phyloP scores from a whole-genome alignment of 805 yeast genomes.

The Alloascoidea hylecoeti region DNA sequence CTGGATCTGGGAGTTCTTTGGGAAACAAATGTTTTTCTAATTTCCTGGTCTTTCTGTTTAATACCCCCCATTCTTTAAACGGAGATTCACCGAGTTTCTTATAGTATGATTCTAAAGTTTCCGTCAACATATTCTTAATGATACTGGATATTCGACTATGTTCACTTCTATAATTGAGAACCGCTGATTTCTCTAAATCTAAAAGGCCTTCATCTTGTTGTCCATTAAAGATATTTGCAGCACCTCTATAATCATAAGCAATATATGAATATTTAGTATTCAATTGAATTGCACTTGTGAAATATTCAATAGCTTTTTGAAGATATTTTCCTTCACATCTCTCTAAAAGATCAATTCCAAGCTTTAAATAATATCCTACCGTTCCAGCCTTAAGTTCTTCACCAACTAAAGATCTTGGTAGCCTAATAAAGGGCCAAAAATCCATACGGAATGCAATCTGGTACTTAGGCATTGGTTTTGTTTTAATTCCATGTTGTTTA shows the following conservation, averaged over 20 bases:
- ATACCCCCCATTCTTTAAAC: not conserved
- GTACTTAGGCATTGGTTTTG: slow-evolving; percentile 1
- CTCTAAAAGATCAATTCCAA: not conserved
- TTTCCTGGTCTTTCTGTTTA: not conserved
- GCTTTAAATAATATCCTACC: slow-evolving; percentile 1
- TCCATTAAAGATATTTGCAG: not conserved
- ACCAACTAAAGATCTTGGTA: not conserved
- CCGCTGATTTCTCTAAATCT: not conserved
- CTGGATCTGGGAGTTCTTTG: not conserved
- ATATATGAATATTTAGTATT: not conserved
- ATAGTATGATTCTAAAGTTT: not conserved
- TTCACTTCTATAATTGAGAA: slow-evolving; percentile 1
- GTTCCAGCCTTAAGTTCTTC: not conserved
- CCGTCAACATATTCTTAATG: not conserved
- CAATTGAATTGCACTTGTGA: not conserved
- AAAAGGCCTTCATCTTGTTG: not conserved
- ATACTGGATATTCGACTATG: not conserved
- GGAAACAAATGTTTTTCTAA: not conserved
- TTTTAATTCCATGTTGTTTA: not conserved
- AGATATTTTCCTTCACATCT: slow-evolving; percentile 1
- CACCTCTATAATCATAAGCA: not conserved
- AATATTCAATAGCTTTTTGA: not conserved
- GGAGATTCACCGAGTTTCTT: not conserved
- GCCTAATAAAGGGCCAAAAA: not conserved
- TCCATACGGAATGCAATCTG: not conserved